Evolutionary conservation across 2,329 filamentous ascomycete genomes (phyloP), one percentile per base, ranked within the genome.

Genomic region (Lachnellula suecica): DNA sequence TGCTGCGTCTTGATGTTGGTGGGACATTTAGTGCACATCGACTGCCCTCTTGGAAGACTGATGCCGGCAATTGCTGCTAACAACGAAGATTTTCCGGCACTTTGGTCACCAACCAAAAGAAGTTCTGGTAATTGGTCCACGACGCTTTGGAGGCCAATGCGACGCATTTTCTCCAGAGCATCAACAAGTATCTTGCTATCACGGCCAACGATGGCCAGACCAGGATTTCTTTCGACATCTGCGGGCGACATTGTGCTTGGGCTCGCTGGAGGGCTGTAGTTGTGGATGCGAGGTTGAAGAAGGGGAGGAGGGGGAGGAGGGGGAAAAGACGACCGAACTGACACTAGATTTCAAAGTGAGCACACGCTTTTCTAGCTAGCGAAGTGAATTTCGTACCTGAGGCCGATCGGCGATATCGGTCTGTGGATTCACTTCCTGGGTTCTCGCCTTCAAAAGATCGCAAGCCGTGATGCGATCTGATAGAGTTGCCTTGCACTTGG

Each of bases 91-190:
- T 96, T 96, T 0, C 91, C 92, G 0, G 90, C 87, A 0, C 83
- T 89, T 63, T 96, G 91, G 44, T 96, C 91, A 0, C 91, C 91
- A 0, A 96, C 83, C 0, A 96, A 81, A 5, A 93, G 88, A 9
- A 95, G 83, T 60, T 91, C 89, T 0, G 91, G 90, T 0, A 96
- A 73, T 0, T 82, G 81, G 0, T 90, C 81, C 0, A 74, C 64
- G 4, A 84, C 80, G 17, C 88, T 82, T 45, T 88, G 84, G 1
- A 96, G 84, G 0, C 88, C 89, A 0, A 93, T 77, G 5, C 84
- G 78, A 46, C 89, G 83, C 0, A 96, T 78, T 44, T 87, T 81
- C 3, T 81, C 82, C 0, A 91, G 78, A 0, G 82, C 81, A 43
- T 87, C 77, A 2, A 90, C 85, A 44, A 85, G 82, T 0, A 79